Evolutionary conservation across 768 basidiomycete genomes (phyloP), one percentile per base, ranked within the genome.

Genomic region (Pleurotus pulmonarius): DNA sequence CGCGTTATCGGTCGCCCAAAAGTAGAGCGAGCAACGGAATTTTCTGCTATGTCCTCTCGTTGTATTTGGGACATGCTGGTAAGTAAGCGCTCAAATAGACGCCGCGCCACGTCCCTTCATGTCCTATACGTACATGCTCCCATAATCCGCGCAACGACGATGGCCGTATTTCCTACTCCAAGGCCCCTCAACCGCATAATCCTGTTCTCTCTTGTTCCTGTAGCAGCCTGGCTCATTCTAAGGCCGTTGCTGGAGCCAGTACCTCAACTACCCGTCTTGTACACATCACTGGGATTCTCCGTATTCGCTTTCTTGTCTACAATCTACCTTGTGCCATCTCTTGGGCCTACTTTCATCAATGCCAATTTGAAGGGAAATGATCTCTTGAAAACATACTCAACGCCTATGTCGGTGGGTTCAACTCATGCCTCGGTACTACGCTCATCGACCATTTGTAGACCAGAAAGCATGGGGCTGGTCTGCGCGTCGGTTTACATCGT

Each of bases 401-500:
- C 82, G 47, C 83, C 85, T 1, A 87, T 91, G 87, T 90, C 58
- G 62, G 87, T 71, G 26, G 20, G 16, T 20, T 57, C 39, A 52
- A 24, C 38, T 22, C 22, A 37, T 55, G n/a, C 51, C 34, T 48
- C 5, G 46, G n/a, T n/a, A 4, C 26, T 12, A 59, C 22, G 46
- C 56, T 58, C 34, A 13, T 26, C 60, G 56, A n/a, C 46, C 22
- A 24, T 53, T 24, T 55, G n/a, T 39, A 98, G 95, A 68, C 95
- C 97, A 43, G 97, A 99, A 75, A 93, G 92, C 61, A 83, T 89
- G 64, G 96, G 96, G 11, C 85, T 57, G 79, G 87, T 97, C 48
- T 92, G 88, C 65, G 94, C 96, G 1, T 82, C 87, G 2, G 79
- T 95, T 55, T 98, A 98, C 67, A 88, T 97, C 57, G 79, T 92